Base-by-base conservation (phyloP, 345 rosid species). In the Melaleuca quinquenervia region DNA sequence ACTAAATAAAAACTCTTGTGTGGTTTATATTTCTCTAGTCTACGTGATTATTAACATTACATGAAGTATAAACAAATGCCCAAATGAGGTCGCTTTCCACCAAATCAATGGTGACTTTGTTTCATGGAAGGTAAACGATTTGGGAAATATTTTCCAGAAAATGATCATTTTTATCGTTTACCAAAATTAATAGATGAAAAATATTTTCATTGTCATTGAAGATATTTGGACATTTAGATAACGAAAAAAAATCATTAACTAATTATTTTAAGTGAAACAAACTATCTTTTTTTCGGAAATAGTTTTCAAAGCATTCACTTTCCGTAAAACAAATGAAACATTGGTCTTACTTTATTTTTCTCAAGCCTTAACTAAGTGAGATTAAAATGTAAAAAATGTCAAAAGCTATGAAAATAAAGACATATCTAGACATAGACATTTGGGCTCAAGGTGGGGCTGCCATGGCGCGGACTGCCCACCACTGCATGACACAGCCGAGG, bases 1-100 rank as follows among this genome's bases (percentile, higher is more conserved):
- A 16, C 9, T 16, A 62, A 15, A 0, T 9, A 0, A 29, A 29
- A 29, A 62, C 0, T 0, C 3, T 3, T 7, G 21, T 7, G 21
- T 62, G 21, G 13, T 62, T 62, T 62, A 13, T 62, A 41, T 29
- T 29, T 27, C 70, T n/a, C 18, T 58, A 12, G 12, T 60, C 8
- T n/a, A 60, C 7, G 36, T n/a, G 36, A 60, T 12, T 60, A 7
- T n/a, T 27, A 13, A 60, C 32, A 6, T n/a, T 60, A 14, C 6
- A n/a, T 60, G 9, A 60, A 60, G 70, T 14, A 60, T 13, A 60
- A 60, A 12, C 3, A 32, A 60, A n/a, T 6, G 5, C 70, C 32
- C 36, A 60, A n/a, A 60, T 32, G 12, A 12, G 36, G n/a, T 60
- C 0, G 36, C 13, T 60, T 60, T n/a, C 36, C 36, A 60, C 14